Base-by-base conservation (phyloP, 2,329 filamentous ascomycete species). In the Coniochaeta prunicola region DNA sequence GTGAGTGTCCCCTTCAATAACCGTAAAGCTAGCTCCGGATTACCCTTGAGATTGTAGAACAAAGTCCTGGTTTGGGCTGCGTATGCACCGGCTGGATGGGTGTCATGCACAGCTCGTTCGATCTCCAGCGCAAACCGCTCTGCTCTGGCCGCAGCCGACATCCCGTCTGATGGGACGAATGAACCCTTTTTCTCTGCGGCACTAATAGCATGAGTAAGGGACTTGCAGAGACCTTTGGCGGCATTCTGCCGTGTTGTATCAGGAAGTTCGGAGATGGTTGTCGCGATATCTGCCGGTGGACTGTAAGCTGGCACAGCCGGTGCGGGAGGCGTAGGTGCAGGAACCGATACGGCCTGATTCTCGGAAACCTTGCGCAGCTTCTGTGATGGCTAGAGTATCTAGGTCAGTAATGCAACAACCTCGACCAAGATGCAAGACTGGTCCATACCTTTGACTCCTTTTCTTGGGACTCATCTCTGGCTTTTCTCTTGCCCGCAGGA, bases 41-140 rank as follows among this genome's bases (percentile, higher is more conserved):
- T 99, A 69, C 87, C 88, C 80, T 96, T 96, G 61, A 97, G 79
- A 74, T 97, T 97, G 74, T 90, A 90, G 55, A 86, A 78, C 64
- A 99, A 83, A 50, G 88, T 85, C 63, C 91, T 86, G 66, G 92
- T 82, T 73, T 96, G 84, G 34, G 77, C 76, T 15, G 69, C 76
- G 64, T 85, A 86, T 57, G 84, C 76, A 59, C 77, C 76, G 34
- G 74, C 75, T 0, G 78, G 76, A 59, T 87, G 81, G 0, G 78
- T 80, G 61, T 83, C 81, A 59, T 80, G 77, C 15, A 87, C 81
- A 4, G 84, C 84, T 66, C 91, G 85, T 75, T 97, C 92, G 61
- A 97, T 88, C 63, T 91, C 83, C 28, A 96, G 76, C 15, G 89
- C 90, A 53, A 92, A 81, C 24, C 81, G 81, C 68, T 89, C 86